Evolutionary conservation across 805 yeast genomes (phyloP).

Genomic region (Huiozyma sinensis): DNA sequence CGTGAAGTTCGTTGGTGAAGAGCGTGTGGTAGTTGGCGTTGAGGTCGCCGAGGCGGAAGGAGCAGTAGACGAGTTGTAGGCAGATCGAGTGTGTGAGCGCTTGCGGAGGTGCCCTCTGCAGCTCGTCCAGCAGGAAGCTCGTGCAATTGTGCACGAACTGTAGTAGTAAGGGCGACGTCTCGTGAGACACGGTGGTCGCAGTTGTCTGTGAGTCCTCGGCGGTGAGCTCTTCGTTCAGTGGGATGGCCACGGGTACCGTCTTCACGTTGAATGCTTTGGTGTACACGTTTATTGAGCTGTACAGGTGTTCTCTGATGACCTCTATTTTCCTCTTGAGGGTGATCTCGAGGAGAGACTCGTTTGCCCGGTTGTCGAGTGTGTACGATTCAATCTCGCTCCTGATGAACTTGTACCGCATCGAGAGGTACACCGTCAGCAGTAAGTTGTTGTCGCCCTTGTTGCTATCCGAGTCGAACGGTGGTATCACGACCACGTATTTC

Average conservation of each 20-base stretch:
- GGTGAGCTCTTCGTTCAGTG: constrained; percentile 3
- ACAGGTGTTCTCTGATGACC: constrained; percentile 59
- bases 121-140: constrained; percentile 22
- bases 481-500: constrained; percentile 61
- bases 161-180: constrained; percentile 25
- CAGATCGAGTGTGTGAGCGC: constrained; percentile 51
- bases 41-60: constrained; percentile 59
- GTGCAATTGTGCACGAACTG: constrained; percentile 27
- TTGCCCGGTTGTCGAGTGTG: constrained; percentile 10
- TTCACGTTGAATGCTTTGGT: constrained; percentile 11
- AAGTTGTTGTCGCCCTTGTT: constrained; percentile 19
- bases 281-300: constrained; percentile 21
- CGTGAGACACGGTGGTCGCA: background rate
- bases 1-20: constrained; percentile 21
- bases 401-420: constrained; percentile 61
- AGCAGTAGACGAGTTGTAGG: constrained; percentile 76
- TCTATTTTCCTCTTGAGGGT: constrained; percentile 66
- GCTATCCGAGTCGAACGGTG: constrained; percentile 32
- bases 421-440: constrained; percentile 47
- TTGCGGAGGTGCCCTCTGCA: constrained; percentile 1
- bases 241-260: constrained; percentile 7
- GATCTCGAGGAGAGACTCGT: constrained; percentile 19
- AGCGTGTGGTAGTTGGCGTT: constrained; percentile 25
- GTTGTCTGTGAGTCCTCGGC: background rate
- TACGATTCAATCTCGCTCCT: constrained; percentile 44